Percentiles rank a stretch among this genome's conserved stretches.
Conservation (phyloP, 306 rosid species). For the Fagus crenata region DNA sequence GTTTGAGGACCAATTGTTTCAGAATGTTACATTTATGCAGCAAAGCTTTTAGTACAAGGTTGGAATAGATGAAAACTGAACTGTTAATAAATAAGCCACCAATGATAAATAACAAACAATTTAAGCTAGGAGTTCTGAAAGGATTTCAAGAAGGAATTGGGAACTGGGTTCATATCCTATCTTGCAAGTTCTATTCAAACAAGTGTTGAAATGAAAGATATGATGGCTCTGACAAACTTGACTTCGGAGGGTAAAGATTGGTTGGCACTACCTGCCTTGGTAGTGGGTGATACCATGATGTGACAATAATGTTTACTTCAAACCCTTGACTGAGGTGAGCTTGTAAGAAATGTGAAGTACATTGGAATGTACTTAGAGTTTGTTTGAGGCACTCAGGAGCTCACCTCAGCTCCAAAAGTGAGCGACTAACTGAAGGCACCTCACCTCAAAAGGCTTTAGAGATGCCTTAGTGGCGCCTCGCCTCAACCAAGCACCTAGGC, state of each 20-base stretch:
- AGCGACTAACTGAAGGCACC: too few relatives aligned
- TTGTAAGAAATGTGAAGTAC: background rate
- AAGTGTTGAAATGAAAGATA: background rate
- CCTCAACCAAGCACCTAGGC: too few relatives aligned
- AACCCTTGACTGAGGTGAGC: background rate
- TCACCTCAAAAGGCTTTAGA: too few relatives aligned
- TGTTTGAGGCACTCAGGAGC: too few relatives aligned
- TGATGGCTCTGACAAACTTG: background rate
- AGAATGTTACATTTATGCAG: constrained; percentile 46
- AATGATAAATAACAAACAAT: background rate
- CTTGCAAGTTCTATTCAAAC: background rate
- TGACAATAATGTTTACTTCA: background rate
- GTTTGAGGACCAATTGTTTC: constrained; percentile 62
- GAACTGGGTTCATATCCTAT: background rate
- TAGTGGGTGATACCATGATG: constrained; percentile 3
- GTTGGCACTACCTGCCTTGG: background rate
- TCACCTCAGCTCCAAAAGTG: too few relatives aligned
- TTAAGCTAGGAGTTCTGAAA: background rate
- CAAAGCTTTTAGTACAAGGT: constrained; percentile 27
- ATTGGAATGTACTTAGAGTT: background rate
- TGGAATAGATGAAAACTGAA: constrained; percentile 14
- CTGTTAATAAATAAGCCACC: background rate
- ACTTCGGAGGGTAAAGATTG: background rate
- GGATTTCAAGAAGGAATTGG: background rate
- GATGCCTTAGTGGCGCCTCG: too few relatives aligned